These are phyloP conservation scores for Pulveroboletus frians DNA, from an alignment of 768 basidiomycete genomes.

Conservation along the genomic window DNA sequence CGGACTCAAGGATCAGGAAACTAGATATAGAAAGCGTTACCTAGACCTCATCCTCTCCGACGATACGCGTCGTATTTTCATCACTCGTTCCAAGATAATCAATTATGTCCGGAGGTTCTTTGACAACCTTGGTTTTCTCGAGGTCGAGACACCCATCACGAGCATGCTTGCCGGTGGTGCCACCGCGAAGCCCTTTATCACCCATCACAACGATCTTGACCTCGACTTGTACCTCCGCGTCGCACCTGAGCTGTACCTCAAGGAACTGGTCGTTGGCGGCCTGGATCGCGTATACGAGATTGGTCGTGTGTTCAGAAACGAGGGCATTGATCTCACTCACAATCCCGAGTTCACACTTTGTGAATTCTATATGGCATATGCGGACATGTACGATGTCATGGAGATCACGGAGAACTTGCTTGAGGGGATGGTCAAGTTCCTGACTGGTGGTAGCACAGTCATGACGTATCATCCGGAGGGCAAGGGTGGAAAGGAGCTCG, in stretches of 20 bases:
- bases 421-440: constrained; percentile 83
- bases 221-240: constrained; percentile 96
- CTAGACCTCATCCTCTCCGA: constrained; percentile 96
- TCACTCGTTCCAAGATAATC: constrained; percentile 84
- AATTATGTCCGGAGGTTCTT: constrained; percentile 91
- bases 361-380: constrained; percentile 99
- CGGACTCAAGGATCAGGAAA: constrained; percentile 96
- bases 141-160: constrained; percentile 99
- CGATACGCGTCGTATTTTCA: constrained; percentile 82
- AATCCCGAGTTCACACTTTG: constrained; percentile 99
- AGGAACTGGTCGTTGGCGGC: constrained; percentile 95
- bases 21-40: constrained; percentile 97
- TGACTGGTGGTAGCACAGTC: constrained; percentile 77
- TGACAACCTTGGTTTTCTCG: constrained; percentile 89
- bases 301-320: constrained; percentile 96
- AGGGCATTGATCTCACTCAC: constrained; percentile 97
- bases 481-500: constrained; percentile 70
- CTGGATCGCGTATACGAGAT: constrained; percentile 98
- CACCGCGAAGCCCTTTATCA: constrained; percentile 97
- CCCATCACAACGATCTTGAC: constrained; percentile 97
- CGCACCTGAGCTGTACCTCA: constrained; percentile 96
- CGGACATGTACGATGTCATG: constrained; percentile 98
- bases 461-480: constrained; percentile 91
- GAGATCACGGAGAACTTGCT: constrained; percentile 90
- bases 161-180: constrained; percentile 95